Conservation (phyloP, 176 grass and related monocot genomes). For the Alopecurus myosuroides region DNA sequence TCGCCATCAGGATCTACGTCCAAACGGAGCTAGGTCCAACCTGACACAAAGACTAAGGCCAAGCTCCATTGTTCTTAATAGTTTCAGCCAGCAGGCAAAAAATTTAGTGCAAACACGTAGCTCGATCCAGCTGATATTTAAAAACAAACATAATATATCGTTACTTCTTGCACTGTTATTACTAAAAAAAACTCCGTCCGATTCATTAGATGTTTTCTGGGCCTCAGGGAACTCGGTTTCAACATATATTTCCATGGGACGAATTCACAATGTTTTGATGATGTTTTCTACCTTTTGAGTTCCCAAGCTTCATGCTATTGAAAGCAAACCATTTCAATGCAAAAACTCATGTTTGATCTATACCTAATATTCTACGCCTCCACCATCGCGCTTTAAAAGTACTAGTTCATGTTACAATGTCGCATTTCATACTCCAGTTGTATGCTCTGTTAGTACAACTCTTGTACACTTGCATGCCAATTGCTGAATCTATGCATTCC, state of each 20-base stretch:
- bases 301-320: neutral
- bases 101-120: neutral
- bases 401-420: neutral
- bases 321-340: neutral
- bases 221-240: neutral
- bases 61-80: neutral
- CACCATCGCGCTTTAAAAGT: neutral
- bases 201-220: neutral
- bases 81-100: neutral
- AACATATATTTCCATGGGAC: neutral
- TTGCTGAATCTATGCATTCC: neutral
- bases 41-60: neutral
- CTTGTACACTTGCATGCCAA: neutral
- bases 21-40: neutral
- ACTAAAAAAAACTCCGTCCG: neutral
- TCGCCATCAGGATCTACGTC: neutral
- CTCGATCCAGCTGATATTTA: neutral
- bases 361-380: neutral
- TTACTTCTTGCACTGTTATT: neutral
- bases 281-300: neutral
- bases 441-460: neutral
- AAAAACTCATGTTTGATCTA: neutral
- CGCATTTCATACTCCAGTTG: neutral
- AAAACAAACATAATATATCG: neutral
- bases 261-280: neutral